A percentile compares a stretch with the other conserved stretches of the same genome.
These are phyloP conservation scores for Pyrenopolyporus hunteri DNA, from an alignment of 495 filamentous ascomycete genomes.

Conservation along the genomic window DNA sequence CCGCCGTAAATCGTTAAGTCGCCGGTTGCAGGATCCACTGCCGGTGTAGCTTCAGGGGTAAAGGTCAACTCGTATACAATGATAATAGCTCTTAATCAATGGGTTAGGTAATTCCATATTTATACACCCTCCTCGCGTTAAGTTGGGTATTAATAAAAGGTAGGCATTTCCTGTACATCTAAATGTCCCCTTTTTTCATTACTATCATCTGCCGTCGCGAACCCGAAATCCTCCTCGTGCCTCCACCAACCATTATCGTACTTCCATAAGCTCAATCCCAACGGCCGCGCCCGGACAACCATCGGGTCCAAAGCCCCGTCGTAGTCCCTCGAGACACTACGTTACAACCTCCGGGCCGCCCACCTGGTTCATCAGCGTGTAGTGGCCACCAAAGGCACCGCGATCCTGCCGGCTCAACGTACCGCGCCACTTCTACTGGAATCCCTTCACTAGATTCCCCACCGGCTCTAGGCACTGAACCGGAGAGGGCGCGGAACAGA, in stretches of 20 bases:
- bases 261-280: conserved; percentile 16
- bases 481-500: conserved; percentile 15
- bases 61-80: no score
- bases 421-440: conserved; percentile 12
- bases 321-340: conserved; percentile 2
- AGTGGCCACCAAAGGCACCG: conserved; percentile 11
- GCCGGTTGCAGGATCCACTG: conserved; percentile 4
- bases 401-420: conserved; percentile 16
- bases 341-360: background rate
- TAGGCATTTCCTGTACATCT: no score
- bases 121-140: no score
- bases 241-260: conserved; percentile 24
- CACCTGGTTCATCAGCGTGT: conserved; percentile 20
- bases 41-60: no score
- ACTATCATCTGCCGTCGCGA: no score
- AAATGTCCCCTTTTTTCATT: no score
- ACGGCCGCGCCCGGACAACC: conserved; percentile 1
- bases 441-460: background rate
- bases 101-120: no score
- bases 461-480: conserved; percentile 5
- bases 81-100: no score
- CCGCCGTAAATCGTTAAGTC: conserved; percentile 13
- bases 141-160: no score
- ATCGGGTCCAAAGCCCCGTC: background rate
- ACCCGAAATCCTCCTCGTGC: conserved; percentile 11